Base-by-base conservation (phyloP, 148 eudicot species). In the Rhododendron ferrugineum region DNA sequence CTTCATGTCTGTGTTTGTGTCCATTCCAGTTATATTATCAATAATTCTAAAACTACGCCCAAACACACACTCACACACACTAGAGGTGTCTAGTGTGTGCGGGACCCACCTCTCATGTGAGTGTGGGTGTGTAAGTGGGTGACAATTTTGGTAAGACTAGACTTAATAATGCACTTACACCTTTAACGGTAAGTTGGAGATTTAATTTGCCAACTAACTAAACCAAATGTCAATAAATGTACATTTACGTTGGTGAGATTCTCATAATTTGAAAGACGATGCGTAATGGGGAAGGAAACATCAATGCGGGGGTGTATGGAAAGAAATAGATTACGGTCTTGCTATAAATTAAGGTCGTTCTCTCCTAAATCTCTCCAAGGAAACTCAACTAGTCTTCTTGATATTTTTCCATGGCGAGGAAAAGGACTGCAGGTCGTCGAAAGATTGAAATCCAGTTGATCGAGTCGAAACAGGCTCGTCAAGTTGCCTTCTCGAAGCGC, bases 401-500 rank as follows among this genome's bases (percentile, higher is more conserved):
- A 82, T 26, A 14, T 40, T 49, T 83, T 49, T 49, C 64, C 60
- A 85, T 85, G 79, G 83, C 77, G 26, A 80, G 18, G 52, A 86
- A 86, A 68, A 86, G 2, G 7, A 73, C 68, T n/a, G 10, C 18
- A 32, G 87, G 87, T 3, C 80, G 87, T 14, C 74, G 50, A 52
- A 86, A 86, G 72, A 81, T 86, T 20, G 84, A 86, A 32, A 73
- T 81, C 18, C 82, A 74, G 60, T 40, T 70, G 54, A 86, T 86
- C 26, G 30, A 23, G 40, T 77, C 78, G 0, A 72, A 40, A 42
- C 22, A 15, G 34, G 83, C 78, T 47, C 83, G 66, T 20, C 87
- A 80, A 68, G 79, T 85, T 52, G 9, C 87, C 30, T 85, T 85
- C 83, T 85, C 87, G 2, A 85, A 85, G 78, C 87, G 87, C 36